Evolutionary conservation across 176 grass and related monocot species (phyloP).

Genomic region (Musa beccarii): DNA sequence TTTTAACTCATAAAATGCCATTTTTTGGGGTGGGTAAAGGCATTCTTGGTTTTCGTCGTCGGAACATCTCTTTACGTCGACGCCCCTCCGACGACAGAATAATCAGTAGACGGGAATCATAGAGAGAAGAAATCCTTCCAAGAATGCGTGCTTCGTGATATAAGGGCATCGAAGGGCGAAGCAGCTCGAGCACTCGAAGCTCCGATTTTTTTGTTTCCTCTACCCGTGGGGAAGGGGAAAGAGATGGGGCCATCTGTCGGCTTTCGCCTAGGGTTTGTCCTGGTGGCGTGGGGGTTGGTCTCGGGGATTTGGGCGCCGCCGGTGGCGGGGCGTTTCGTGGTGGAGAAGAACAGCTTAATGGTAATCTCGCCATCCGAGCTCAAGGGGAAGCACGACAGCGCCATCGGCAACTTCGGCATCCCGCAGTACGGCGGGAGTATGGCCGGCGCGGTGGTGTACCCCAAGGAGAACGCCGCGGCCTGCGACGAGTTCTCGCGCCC

Average conservation of each 20-base stretch:
- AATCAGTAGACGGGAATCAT: not conserved
- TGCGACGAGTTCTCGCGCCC: constrained; percentile 39
- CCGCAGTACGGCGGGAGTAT: constrained; percentile 97
- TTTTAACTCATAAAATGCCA: too few species aligned
- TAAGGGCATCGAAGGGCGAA: too few species aligned
- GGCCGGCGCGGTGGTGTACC: constrained; percentile 77
- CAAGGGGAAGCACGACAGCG: constrained; percentile 69
- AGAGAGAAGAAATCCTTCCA: not conserved
- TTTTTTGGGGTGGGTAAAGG: not conserved
- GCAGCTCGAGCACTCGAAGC: not conserved
- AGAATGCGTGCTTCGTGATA: too few species aligned
- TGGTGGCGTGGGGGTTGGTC: constrained; percentile 8
- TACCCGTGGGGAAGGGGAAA: not conserved
- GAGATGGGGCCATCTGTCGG: not conserved
- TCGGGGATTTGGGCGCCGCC: constrained; percentile 1
- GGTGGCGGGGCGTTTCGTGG: constrained; percentile 52
- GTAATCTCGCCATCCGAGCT: constrained; percentile 56
- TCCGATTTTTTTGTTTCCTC: not conserved
- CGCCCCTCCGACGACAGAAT: not conserved
- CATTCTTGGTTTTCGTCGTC: not conserved
- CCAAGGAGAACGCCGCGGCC: constrained; percentile 53
- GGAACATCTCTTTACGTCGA: not conserved
- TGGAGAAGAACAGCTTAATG: constrained; percentile 99
- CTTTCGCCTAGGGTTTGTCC: constrained; percentile 25
- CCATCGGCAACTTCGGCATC: constrained; percentile 94